Percentiles rank a stretch among this genome's conserved stretches.
These are phyloP conservation scores for Elsinoe batatas DNA, from an alignment of 2,329 filamentous ascomycete species.

Conservation along the genomic window DNA sequence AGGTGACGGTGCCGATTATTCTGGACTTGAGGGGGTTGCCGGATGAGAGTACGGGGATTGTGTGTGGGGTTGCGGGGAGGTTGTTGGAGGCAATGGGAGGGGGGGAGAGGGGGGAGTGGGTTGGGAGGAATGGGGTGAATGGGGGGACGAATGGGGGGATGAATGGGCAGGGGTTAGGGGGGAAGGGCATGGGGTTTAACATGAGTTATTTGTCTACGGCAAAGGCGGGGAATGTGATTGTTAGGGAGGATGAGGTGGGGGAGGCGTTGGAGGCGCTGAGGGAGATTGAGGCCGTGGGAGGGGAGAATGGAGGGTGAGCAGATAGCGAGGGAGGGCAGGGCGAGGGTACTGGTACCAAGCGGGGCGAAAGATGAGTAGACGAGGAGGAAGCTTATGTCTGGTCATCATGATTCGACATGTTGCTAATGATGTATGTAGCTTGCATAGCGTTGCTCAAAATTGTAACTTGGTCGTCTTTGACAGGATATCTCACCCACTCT, in stretches of 20 bases:
- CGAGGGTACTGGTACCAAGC: background rate
- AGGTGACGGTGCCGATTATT: slow-evolving; percentile 70
- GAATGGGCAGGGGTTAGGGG: slow-evolving; percentile 19
- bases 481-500: background rate
- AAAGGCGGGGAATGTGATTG: slow-evolving; percentile 77
- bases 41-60: slow-evolving; percentile 83
- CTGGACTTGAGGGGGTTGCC: slow-evolving; percentile 73
- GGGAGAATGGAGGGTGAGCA: background rate
- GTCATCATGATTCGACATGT: background rate
- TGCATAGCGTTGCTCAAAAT: background rate
- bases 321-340: background rate
- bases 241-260: slow-evolving; percentile 63
- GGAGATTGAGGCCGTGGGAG: slow-evolving; percentile 17
- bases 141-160: background rate
- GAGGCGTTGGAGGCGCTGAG: slow-evolving; percentile 62
- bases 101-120: slow-evolving; percentile 29
- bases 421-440: background rate
- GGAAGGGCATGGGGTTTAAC: slow-evolving; percentile 47
- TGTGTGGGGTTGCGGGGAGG: slow-evolving; percentile 81
- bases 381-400: too few species aligned
- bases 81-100: slow-evolving; percentile 59
- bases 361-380: background rate
- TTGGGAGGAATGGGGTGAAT: background rate
- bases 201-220: slow-evolving; percentile 88
- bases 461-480: background rate